Evolutionary conservation across 2,329 filamentous ascomycete genomes (phyloP), one percentile per base, ranked within the genome.

Genomic region (Penicillium rolfsii): DNA sequence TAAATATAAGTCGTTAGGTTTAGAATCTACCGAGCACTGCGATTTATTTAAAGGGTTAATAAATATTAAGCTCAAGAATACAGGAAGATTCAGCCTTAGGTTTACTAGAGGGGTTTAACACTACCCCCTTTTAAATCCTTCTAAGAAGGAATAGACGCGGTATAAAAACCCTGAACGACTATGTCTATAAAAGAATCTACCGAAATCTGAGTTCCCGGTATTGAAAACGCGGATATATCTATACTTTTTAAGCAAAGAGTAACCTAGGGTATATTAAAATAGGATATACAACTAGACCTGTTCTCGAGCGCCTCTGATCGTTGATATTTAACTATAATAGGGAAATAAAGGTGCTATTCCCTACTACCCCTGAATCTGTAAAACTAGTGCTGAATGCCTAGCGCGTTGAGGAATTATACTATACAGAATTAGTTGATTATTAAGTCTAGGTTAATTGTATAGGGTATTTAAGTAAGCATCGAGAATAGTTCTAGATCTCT

Each of bases 401-500:
- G 6, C 54, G 53, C 26, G 58, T 60, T 33, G 58, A 60, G 33
- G 26, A 50, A 43, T 57, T 57, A 36, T 57, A 54, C 36, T 54
- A 60, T 52, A 33, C 52, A 14, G 49, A 60, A 35, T 54, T 60
- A 35, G 41, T 33, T 46, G 28, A 57, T 53, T 43, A 36, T 24
- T 30, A 52, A 41, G 52, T 40, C 2, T 11, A 22, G 43, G 28
- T 60, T 41, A n/a, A 60, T 54, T 60, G 54, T 50, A 28, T 9
- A 22, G 53, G 53, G 6, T 60, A 54, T 54, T 30, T 60, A 33
- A 19, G n/a, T n/a, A 26, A 46, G 14, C 58, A 60, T 43, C 9
- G 45, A n/a, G 58, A 60, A 57, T 60, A 54, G 58, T 60, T 60
- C 46, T 30, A 26, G 24, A 24, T 43, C 8, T 60, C 58, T n/a